phyloP scores from a whole-genome alignment of 352 stramenopile genomes.

The Pythium grandisporangium region DNA sequence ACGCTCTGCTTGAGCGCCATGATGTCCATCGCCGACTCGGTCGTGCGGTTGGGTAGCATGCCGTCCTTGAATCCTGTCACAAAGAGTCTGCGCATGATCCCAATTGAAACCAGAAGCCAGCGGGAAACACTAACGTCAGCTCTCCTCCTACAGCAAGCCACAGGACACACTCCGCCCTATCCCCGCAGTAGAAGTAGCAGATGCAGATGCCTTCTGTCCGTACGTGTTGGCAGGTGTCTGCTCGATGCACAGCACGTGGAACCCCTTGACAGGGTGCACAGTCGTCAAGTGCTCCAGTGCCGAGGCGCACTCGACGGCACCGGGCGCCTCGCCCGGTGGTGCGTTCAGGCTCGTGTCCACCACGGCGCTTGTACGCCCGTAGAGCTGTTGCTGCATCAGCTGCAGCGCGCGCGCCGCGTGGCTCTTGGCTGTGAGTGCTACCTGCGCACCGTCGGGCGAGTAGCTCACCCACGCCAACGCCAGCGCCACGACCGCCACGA shows the following conservation, averaged over 20 bases:
- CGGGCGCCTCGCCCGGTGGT: conserved; percentile 5
- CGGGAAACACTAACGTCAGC: not conserved
- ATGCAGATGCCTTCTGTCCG: too few species aligned
- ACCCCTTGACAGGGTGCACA: conserved; percentile 47
- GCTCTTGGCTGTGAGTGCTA: conserved; percentile 8
- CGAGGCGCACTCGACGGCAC: conserved; percentile 20
- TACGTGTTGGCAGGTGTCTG: conserved; percentile 32
- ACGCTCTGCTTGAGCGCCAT: conserved; percentile 20
- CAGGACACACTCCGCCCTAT: too few species aligned
- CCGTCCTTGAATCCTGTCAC: conserved; percentile 56
- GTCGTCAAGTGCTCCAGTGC: conserved; percentile 44
- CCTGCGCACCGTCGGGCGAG: conserved; percentile 9
- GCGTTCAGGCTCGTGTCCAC: too few species aligned
- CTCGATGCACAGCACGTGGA: conserved; percentile 60
- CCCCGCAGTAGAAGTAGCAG: too few species aligned
- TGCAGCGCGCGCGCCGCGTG: conserved; percentile 13
- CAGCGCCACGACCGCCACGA: conserved; percentile 20
- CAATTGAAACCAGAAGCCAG: too few species aligned
- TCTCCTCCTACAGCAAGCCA: not conserved
- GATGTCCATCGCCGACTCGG: conserved; percentile 28
- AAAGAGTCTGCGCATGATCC: conserved; percentile 16
- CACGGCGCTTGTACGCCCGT: too few species aligned
- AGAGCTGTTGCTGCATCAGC: conserved; percentile 21
- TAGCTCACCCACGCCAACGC: conserved; percentile 11
- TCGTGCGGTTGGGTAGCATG: conserved; percentile 14